Evolutionary conservation across 495 filamentous ascomycete species (phyloP).

Genomic region (Neurospora sublineolata): DNA sequence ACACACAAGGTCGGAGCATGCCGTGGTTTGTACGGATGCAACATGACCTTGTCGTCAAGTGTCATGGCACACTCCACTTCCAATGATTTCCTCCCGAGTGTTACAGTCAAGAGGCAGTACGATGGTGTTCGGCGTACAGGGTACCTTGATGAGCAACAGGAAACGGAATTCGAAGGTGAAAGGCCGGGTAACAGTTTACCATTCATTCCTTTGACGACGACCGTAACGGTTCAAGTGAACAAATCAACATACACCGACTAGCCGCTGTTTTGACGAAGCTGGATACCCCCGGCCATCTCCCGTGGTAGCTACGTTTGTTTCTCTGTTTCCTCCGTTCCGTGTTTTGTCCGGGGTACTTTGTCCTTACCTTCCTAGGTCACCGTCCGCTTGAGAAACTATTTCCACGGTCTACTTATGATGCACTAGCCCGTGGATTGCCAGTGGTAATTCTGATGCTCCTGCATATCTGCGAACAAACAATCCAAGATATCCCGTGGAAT

Average conservation of each 20-base stretch:
- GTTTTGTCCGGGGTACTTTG: background rate
- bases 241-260: background rate
- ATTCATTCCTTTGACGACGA: background rate
- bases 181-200: background rate
- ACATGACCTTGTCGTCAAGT: conserved; percentile 3
- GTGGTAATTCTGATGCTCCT: conserved; percentile 26
- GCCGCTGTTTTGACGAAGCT: background rate
- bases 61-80: conserved; percentile 12
- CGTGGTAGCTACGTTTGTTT: background rate
- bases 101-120: conserved; percentile 3
- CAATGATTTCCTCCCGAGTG: conserved; percentile 15
- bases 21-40: conserved; percentile 10
- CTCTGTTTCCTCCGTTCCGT: conserved; percentile 1
- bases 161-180: conserved; percentile 10
- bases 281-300: background rate
- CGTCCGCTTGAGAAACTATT: background rate
- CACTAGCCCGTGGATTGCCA: conserved; percentile 30
- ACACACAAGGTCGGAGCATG: conserved; percentile 6
- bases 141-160: conserved; percentile 3
- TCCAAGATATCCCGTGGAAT: background rate
- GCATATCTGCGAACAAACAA: conserved; percentile 35
- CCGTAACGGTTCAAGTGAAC: background rate
- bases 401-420: conserved; percentile 23
- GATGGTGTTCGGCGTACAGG: background rate
- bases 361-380: background rate